These are phyloP conservation scores for Ilex aquifolium DNA, from an alignment of 257 asterid genomes.

Conservation along the genomic window DNA sequence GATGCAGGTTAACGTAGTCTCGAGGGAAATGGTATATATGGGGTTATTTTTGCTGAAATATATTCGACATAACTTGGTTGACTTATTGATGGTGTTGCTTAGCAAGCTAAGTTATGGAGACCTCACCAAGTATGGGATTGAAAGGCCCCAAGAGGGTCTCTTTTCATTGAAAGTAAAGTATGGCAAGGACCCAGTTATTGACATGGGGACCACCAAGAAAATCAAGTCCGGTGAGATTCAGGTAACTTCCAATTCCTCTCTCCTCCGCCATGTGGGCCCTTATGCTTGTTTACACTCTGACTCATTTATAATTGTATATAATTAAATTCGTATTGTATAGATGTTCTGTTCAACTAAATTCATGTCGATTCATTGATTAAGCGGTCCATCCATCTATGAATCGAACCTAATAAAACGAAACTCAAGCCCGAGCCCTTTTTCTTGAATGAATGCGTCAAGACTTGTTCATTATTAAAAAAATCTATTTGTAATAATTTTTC, in stretches of 20 bases:
- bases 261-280: neutral
- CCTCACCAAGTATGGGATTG: conserved; percentile 39
- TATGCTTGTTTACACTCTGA: too few species aligned
- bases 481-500: too few species aligned
- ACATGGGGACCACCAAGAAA: conserved; percentile 48
- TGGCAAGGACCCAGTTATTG: conserved; percentile 70
- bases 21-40: conserved; percentile 32
- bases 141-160: conserved; percentile 60
- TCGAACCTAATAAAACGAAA: too few species aligned
- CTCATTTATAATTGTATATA: too few species aligned
- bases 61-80: conserved; percentile 28
- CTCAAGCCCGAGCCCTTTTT: too few species aligned
- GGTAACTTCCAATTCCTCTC: conserved; percentile 20
- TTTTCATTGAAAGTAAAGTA: conserved; percentile 33
- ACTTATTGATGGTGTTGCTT: conserved; percentile 20
- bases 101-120: conserved; percentile 57
- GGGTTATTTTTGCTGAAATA: conserved; percentile 26
- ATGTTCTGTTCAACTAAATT: too few species aligned
- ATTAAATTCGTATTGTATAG: too few species aligned
- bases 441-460: too few species aligned
- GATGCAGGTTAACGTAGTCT: conserved; percentile 48
- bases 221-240: conserved; percentile 53
- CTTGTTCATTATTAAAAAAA: too few species aligned
- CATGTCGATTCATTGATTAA: too few species aligned
- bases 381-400: too few species aligned